These are phyloP conservation scores for Calcarisporium arbuscula DNA, from an alignment of 2,329 filamentous ascomycete genomes.

Conservation along the genomic window DNA sequence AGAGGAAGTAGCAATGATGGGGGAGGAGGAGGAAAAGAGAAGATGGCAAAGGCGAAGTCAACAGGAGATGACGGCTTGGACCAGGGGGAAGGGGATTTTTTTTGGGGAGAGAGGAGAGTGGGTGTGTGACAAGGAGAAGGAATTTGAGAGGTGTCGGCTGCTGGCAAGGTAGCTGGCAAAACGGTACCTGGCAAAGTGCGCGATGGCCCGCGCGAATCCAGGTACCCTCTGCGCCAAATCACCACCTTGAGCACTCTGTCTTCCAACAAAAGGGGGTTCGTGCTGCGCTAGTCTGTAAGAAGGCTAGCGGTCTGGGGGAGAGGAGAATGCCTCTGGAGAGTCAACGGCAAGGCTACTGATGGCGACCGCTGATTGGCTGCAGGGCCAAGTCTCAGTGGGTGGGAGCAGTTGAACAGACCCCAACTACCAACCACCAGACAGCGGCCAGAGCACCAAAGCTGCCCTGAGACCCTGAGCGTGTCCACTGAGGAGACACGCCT, in stretches of 20 bases:
- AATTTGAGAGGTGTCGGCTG: slow-evolving; percentile 19
- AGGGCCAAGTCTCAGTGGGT: no score
- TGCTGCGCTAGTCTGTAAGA: slow-evolving; percentile 17
- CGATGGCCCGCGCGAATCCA: no score
- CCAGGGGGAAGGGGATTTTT: no score
- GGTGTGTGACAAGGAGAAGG: slow-evolving; percentile 11
- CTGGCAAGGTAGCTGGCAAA: no score
- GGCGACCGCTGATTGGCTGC: slow-evolving; percentile 15
- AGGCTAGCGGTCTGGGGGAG: slow-evolving; percentile 15
- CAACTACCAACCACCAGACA: no score
- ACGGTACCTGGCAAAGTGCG: no score
- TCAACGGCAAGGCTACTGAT: slow-evolving; percentile 19
- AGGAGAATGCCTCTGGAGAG: slow-evolving; percentile 19
- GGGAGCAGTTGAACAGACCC: no score
- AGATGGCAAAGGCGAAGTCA: slow-evolving; percentile 13
- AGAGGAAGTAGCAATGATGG: slow-evolving; percentile 33
- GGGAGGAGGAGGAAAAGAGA: slow-evolving; percentile 17
- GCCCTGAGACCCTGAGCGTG: no score
- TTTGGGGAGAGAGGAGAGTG: slow-evolving; percentile 7
- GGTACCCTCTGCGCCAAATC: no score
- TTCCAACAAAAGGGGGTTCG: slow-evolving; percentile 28
- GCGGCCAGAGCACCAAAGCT: no score
- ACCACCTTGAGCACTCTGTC: no score
- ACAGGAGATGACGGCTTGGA: slow-evolving; percentile 14
- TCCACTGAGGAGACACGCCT: no score